phyloP scores from a whole-genome alignment of 2,329 filamentous ascomycete genomes.

The Myriosclerotinia curreyana region DNA sequence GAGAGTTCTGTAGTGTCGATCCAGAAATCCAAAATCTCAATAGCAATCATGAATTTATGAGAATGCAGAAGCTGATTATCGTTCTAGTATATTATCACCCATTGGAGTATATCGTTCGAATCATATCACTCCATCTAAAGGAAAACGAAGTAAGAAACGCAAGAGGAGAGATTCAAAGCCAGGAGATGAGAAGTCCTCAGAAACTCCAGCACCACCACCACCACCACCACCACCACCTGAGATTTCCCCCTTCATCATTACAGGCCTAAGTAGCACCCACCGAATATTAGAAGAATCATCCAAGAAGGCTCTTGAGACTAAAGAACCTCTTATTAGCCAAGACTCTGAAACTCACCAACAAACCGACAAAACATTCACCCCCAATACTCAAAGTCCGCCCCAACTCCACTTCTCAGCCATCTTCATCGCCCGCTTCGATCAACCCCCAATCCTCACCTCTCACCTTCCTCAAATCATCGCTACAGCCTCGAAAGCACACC shows the following conservation, averaged over 20 bases:
- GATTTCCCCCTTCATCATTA: slow-evolving; percentile 55
- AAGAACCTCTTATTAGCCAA: not conserved
- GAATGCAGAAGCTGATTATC: not conserved
- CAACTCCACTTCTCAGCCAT: slow-evolving; percentile 44
- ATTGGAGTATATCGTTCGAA: slow-evolving; percentile 59
- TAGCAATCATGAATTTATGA: not conserved
- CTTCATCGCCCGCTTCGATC: slow-evolving; percentile 57
- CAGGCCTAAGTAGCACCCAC: slow-evolving; percentile 64
- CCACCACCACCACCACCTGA: slow-evolving; percentile 51
- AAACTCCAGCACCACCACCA: slow-evolving; percentile 41
- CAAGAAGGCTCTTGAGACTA: not conserved
- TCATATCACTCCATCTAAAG: slow-evolving; percentile 56
- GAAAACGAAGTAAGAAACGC: slow-evolving; percentile 55
- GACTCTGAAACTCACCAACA: not conserved
- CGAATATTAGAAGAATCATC: slow-evolving; percentile 47
- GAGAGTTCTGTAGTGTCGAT: not conserved
- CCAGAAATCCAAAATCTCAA: not conserved
- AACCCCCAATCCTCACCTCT: slow-evolving; percentile 55
- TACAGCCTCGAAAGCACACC: slow-evolving; percentile 47
- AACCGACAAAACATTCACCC: not conserved
- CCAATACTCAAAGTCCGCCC: not conserved
- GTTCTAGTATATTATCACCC: slow-evolving; percentile 58
- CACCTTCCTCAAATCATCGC: slow-evolving; percentile 58
- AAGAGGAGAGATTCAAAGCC: slow-evolving; percentile 44
- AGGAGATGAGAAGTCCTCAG: slow-evolving; percentile 24